Percentiles rank a stretch among this genome's conserved stretches.
Evolutionary conservation across 306 rosid genomes (phyloP).

Genomic region (Cucumis cinereus): DNA sequence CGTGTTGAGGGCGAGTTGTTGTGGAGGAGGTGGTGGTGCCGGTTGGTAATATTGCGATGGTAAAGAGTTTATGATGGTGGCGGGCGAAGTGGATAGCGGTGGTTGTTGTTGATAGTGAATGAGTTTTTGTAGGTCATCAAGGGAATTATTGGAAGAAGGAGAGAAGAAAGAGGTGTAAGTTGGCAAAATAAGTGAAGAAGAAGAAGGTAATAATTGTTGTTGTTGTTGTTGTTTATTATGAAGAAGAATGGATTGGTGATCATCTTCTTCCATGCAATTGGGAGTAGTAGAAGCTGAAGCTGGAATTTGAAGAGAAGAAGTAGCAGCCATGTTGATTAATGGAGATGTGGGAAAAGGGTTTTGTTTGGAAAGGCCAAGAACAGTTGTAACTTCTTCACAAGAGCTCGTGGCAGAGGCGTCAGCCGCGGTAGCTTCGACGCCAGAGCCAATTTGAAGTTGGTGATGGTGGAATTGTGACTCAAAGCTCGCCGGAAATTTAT

Average conservation of each 20-base stretch:
- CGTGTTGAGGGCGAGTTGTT: slow-evolving; percentile 19
- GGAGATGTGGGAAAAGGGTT: slow-evolving; percentile 13
- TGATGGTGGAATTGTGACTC: background rate
- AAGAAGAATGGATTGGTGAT: background rate
- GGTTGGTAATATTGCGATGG: slow-evolving; percentile 20
- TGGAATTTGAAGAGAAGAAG: slow-evolving; percentile 20
- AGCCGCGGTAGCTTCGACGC: slow-evolving; percentile 9
- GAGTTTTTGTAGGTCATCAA: slow-evolving; percentile 74
- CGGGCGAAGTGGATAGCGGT: background rate
- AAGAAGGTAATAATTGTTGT: background rate
- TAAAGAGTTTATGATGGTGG: slow-evolving; percentile 1
- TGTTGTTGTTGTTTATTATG: background rate
- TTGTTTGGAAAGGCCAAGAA: slow-evolving; percentile 57
- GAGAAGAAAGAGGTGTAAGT: slow-evolving; percentile 12
- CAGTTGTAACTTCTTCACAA: slow-evolving; percentile 25
- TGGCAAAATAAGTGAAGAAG: background rate
- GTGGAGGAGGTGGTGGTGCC: slow-evolving; percentile 17
- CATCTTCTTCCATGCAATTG: slow-evolving; percentile 2
- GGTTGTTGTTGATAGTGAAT: slow-evolving; percentile 45
- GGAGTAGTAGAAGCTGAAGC: background rate
- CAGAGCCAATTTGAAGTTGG: slow-evolving; percentile 11
- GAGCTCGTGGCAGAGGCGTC: slow-evolving; percentile 14
- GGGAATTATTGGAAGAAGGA: slow-evolving; percentile 24
- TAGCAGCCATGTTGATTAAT: slow-evolving; percentile 26
- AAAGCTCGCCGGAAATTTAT: background rate